A percentile compares a stretch with the other conserved stretches of the same genome.
Evolutionary conservation across 176 grass and related monocot species (phyloP).

Genomic region (sorghum (Sorghum bicolor)): Sorghum_bicolor_NCBIv3 NC_012871.2:77096001-77096500

Average conservation of each 20-base stretch:
- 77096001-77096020: background rate
- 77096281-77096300: background rate
- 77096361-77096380: conserved; percentile 41
- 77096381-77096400: conserved; percentile 80
- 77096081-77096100: background rate
- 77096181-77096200: background rate
- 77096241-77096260: conserved; percentile 3
- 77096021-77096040: background rate
- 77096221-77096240: background rate
- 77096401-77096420: conserved; percentile 96
- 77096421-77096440: conserved; percentile 86
- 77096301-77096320: background rate
- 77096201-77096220: background rate
- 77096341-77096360: conserved; percentile 12
- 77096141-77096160: background rate
- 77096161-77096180: background rate
- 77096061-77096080: background rate
- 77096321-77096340: conserved; percentile 20
- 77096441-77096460: conserved; percentile 90
- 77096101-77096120: conserved; percentile 13
- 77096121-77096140: background rate
- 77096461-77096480: conserved; percentile 58
- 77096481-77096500: conserved; percentile 23
- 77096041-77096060: background rate
- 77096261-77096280: background rate